Base-by-base conservation (phyloP, 1,139 yeast genomes). In the Zygoascus sp. region DNA sequence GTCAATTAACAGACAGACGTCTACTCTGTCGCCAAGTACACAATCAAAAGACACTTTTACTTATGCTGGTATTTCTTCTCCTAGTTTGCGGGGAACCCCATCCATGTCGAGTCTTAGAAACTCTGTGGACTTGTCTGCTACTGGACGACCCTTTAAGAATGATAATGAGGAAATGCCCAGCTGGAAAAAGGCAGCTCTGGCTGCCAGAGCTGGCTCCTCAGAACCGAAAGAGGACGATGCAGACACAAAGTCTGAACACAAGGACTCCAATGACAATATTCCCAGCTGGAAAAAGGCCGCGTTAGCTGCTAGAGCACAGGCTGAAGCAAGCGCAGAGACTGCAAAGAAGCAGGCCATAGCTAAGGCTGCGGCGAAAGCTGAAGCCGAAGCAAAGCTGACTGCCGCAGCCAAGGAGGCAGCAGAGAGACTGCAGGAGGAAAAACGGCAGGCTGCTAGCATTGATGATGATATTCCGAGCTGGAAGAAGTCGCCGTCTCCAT, bases 11-110 rank as follows among this genome's bases (percentile, higher is more conserved):
- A 27, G 40, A 8, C 45, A 27, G 5, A 11, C 34, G 8, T 25
- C 40, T 7, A 25, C 35, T 6, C n/a, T 20, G 20, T 22, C 43
- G 11, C 13, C 28, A n/a, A 15, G 23, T 8, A 8, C 25, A 2
- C 39, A 34, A 13, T 21, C 34, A 7, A 34, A 34, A 30, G 37
- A 38, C 10, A 30, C n/a, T 16, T 19, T 37, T 8, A 27, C 27
- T 11, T 32, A 43, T 22, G 43, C 37, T n/a, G 36, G 27, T 11
- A 21, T 40, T 30, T 23, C 43, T 13, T 30, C 35, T 15, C 43
- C 34, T 40, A 20, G 20, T 30, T 21, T 30, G 37, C 16, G 25
- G 20, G 35, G 20, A 5, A 20, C 43, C 13, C 19, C 41, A 6
- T 38, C 32, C 5, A 17, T 16, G 19, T 38, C 17, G 9, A 23